Evolutionary conservation across 2,329 filamentous ascomycete species (phyloP).

Genomic region (Pleoardoris graminearum): DNA sequence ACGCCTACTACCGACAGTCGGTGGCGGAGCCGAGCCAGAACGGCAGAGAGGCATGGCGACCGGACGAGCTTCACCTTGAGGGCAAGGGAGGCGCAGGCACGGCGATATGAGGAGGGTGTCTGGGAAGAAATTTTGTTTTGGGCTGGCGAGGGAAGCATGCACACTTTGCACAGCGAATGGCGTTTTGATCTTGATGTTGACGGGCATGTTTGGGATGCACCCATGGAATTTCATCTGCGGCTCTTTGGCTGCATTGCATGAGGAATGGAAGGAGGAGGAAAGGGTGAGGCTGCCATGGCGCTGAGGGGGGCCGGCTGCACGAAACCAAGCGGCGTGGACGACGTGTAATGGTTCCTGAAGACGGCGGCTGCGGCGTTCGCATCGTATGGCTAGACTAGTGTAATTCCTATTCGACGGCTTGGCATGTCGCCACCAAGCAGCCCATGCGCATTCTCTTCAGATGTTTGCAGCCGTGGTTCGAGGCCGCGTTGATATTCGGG

Average conservation of each 20-base stretch:
- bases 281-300: neutral
- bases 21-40: constrained; percentile 16
- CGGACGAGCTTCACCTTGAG: constrained; percentile 20
- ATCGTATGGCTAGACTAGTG: neutral
- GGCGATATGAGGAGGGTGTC: constrained; percentile 22
- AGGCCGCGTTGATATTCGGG: constrained; percentile 3
- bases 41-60: constrained; percentile 17
- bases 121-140: neutral
- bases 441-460: neutral
- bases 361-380: neutral
- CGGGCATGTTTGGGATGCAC: neutral
- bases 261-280: neutral
- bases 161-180: constrained; percentile 6
- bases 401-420: constrained; percentile 6
- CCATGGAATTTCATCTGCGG: neutral
- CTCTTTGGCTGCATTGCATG: neutral
- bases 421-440: neutral
- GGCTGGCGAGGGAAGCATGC: neutral
- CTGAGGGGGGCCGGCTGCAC: neutral
- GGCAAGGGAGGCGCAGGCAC: constrained; percentile 27
- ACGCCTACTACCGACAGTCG: constrained; percentile 44
- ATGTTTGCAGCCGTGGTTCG: constrained; percentile 18
- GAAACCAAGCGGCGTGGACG: neutral
- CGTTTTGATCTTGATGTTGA: neutral
- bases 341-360: too few species aligned